phyloP scores from a whole-genome alignment of 2,329 filamentous ascomycete species.

The Aspergillus niger region DNA sequence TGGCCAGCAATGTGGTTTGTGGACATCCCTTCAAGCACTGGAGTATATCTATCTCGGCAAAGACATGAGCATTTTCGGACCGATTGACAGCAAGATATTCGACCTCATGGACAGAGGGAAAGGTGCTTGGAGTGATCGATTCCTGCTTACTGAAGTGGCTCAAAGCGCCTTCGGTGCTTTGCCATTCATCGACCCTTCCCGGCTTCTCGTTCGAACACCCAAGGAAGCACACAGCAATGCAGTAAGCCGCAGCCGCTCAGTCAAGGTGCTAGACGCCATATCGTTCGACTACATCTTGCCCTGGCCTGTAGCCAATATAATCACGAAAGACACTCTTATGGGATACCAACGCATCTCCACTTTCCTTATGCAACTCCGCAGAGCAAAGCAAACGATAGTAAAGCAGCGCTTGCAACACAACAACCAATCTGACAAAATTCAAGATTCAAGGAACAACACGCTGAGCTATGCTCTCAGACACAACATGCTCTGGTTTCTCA shows the following conservation, averaged over 20 bases:
- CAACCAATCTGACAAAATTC: conserved; percentile 44
- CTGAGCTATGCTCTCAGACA: conserved; percentile 58
- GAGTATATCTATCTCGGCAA: conserved; percentile 74
- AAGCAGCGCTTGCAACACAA: conserved; percentile 45
- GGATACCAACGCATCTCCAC: conserved; percentile 74
- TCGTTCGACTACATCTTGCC: conserved; percentile 67
- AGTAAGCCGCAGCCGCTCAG: conserved; percentile 57
- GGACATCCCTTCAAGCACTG: conserved; percentile 65
- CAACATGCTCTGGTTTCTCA: conserved; percentile 75
- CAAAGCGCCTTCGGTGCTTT: conserved; percentile 67
- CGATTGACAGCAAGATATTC: conserved; percentile 71
- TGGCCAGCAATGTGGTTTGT: conserved; percentile 69
- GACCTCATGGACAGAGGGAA: conserved; percentile 66
- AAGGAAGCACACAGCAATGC: conserved; percentile 46
- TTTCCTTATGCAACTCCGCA: conserved; percentile 74
- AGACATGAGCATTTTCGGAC: conserved; percentile 68
- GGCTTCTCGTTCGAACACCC: conserved; percentile 61
- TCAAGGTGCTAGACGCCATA: conserved; percentile 65
- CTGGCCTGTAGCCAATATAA: conserved; percentile 69
- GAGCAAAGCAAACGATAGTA: conserved; percentile 68
- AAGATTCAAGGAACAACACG: conserved; percentile 36
- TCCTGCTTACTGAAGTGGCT: conserved; percentile 74
- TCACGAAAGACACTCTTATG: conserved; percentile 64
- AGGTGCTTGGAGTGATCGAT: conserved; percentile 75
- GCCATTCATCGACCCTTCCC: conserved; percentile 58